phyloP scores from a whole-genome alignment of 345 rosid species.

The Brassica napus region DNA sequence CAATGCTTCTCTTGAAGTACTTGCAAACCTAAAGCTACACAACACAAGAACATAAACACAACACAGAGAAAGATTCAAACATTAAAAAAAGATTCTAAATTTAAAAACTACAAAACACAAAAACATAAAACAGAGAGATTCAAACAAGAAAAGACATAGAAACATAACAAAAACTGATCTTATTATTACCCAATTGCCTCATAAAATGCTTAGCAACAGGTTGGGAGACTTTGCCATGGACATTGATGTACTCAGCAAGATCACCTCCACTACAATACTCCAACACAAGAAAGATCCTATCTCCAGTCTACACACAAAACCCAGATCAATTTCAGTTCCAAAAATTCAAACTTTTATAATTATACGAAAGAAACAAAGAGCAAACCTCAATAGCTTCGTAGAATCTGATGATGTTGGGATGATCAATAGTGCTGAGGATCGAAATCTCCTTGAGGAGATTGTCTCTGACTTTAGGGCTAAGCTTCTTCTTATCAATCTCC shows the following conservation, averaged over 20 bases:
- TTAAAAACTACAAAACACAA: neutral
- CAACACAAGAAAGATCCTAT: constrained; percentile 68
- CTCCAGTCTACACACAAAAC: constrained; percentile 50
- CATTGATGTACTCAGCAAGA: constrained; percentile 64
- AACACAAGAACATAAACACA: neutral
- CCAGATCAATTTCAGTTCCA: neutral
- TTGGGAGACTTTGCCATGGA: constrained; percentile 67
- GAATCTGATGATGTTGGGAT: constrained; percentile 62
- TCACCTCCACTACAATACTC: constrained; percentile 90
- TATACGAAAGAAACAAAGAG: neutral
- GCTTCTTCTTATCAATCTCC: constrained; percentile 72
- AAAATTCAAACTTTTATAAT: neutral
- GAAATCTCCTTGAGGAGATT: constrained; percentile 74
- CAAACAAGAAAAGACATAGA: neutral
- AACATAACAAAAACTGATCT: neutral
- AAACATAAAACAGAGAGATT: neutral
- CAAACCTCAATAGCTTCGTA: constrained; percentile 56
- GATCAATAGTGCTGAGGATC: constrained; percentile 72
- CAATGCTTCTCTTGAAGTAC: constrained; percentile 81
- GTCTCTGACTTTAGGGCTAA: constrained; percentile 63
- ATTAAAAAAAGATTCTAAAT: neutral
- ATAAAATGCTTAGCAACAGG: constrained; percentile 72
- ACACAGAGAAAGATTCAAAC: neutral
- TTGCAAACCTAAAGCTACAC: constrained; percentile 79
- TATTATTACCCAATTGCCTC: constrained; percentile 65